These are phyloP conservation scores for Aciculoconidium aculeatum DNA, from an alignment of 805 yeast species.

Conservation along the genomic window DNA sequence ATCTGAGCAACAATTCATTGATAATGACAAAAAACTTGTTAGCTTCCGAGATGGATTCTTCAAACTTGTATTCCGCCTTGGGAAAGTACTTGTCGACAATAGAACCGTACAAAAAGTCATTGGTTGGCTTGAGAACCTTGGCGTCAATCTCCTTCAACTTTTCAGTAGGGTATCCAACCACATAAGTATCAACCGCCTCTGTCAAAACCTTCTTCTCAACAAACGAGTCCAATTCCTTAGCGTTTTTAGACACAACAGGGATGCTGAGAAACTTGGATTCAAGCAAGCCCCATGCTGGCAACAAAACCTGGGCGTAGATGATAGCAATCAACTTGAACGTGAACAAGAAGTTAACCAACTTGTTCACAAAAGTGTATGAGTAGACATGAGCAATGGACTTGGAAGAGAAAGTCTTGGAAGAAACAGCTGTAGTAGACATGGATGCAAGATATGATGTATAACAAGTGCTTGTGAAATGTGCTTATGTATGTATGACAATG, in stretches of 20 bases:
- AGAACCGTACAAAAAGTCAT: constrained; percentile 14
- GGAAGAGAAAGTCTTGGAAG: constrained; percentile 26
- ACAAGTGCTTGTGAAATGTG: too few species aligned
- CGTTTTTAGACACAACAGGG: constrained; percentile 12
- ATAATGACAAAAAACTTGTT: constrained; percentile 17
- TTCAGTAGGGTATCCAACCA: constrained; percentile 7
- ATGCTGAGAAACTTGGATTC: constrained; percentile 18
- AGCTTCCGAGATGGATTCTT: constrained; percentile 14
- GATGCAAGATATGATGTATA: constrained; percentile 1
- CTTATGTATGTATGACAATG: too few species aligned
- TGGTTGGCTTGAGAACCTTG: constrained; percentile 18
- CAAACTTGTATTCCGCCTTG: constrained; percentile 22
- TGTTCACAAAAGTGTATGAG: constrained; percentile 25
- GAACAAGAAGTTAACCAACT: constrained; percentile 16
- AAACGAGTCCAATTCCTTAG: constrained; percentile 8
- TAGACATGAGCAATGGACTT: constrained; percentile 27
- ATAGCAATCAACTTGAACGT: constrained; percentile 20
- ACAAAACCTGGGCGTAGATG: constrained; percentile 18
- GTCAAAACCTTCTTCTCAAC: constrained; percentile 10
- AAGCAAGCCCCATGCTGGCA: constrained; percentile 15
- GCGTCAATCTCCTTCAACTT: constrained; percentile 5
- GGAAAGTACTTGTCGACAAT: constrained; percentile 20
- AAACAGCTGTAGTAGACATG: too few species aligned
- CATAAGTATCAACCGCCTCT: constrained; percentile 8
- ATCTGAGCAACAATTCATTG: constrained; percentile 15